Evolutionary conservation across 148 eudicot species (phyloP), one percentile per base, ranked within the genome.

Genomic region (Rhododendron ovatum): DNA sequence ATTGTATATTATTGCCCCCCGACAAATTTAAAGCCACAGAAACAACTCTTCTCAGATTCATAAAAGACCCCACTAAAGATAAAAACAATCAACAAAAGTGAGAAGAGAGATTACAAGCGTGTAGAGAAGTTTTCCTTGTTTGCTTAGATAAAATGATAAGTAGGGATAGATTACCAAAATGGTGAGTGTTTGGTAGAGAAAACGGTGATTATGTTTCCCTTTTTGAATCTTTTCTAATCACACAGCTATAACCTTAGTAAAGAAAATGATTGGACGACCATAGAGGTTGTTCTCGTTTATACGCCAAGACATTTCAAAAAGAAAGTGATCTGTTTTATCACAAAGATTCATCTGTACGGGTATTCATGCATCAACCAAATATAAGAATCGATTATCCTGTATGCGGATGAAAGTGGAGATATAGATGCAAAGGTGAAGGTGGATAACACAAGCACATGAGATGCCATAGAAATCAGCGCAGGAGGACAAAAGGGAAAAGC

Each of bases 341-440:
- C 73, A 65, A n/a, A 65, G 30, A 65, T 65, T n/a, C 73, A 65
- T 65, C 30, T 65, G 73, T 65, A 10, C 30, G 3, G 83, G 14
- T 55, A 80, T 53, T 85, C 74, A 59, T 39, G 13, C 51, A 82
- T 22, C 50, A 71, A 57, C 73, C 33, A 41, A 69, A 22, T 48
- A 81, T 51, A 67, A 17, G 11, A 20, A 78, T 41, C 12, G 84
- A 85, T 30, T 80, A 30, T 33, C 57, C 17, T 51, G 71, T 35
- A 45, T 4, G 20, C n/a, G 24, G 78, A 82, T 53, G 76, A 71
- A 82, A 86, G 84, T 82, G 75, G 50, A 83, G 67, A 65, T 35
- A 39, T 15, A 84, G 84, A 87, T 84, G 74, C 86, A 87, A 63
- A 84, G 48, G 28, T 22, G 50, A 41, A 78, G 15, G 81, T 28